These are phyloP conservation scores for Barnettozyma californica DNA, from an alignment of 805 yeast species.

Conservation along the genomic window DNA sequence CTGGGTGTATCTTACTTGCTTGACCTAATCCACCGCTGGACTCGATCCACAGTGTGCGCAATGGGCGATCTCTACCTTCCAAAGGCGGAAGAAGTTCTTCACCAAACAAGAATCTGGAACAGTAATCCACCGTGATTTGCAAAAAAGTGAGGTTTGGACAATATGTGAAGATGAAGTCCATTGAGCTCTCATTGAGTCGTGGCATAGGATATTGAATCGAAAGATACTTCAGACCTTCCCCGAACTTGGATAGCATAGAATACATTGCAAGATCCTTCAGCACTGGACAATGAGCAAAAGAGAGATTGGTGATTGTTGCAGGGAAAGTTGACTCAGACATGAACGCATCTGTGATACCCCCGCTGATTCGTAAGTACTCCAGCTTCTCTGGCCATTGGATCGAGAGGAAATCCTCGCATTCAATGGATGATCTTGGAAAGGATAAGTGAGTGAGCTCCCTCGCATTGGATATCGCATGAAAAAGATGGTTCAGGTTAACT, in stretches of 20 bases:
- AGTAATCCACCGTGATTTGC: conserved; percentile 77
- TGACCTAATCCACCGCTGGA: conserved; percentile 87
- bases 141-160: conserved; percentile 69
- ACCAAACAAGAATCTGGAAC: conserved; percentile 42
- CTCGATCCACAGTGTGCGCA: conserved; percentile 62
- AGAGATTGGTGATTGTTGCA: conserved; percentile 57
- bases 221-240: conserved; percentile 56
- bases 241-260: conserved; percentile 55
- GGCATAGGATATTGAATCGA: conserved; percentile 89
- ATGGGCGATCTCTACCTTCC: conserved; percentile 35
- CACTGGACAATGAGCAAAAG: conserved; percentile 84
- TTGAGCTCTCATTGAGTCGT: conserved; percentile 55
- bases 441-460: conserved; percentile 65
- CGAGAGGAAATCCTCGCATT: conserved; percentile 51
- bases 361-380: conserved; percentile 70
- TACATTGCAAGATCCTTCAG: conserved; percentile 62
- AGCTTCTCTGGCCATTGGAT: conserved; percentile 78
- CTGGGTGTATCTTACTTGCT: conserved; percentile 76
- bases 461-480: conserved; percentile 63
- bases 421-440: conserved; percentile 84
- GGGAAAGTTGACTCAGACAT: conserved; percentile 71
- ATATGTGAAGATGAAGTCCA: conserved; percentile 66
- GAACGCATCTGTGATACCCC: conserved; percentile 84
- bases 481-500: conserved; percentile 74
- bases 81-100: conserved; percentile 36